Base-by-base conservation (phyloP, 2,329 filamentous ascomycete species). In the Pezizomycotina sp. region DNA sequence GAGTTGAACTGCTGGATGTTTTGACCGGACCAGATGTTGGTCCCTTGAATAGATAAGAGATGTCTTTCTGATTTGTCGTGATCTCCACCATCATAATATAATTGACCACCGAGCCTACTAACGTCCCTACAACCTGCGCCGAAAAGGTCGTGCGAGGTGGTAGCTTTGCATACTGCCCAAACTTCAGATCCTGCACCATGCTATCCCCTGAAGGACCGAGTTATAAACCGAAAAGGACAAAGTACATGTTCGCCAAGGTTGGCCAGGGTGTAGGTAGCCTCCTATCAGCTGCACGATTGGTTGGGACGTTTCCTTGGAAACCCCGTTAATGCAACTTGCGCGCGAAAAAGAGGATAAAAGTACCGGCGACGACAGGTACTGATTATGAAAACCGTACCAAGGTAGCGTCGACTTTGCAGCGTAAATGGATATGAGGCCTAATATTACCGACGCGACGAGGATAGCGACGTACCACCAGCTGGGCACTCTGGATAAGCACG, bases 1-100 rank as follows among this genome's bases (percentile, higher is more conserved):
- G 60, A 58, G 44, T 66, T 66, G 54, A 58, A 61, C 2, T 55
- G 53, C 46, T 67, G 63, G 2, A 65, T 54, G 25, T 60, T 58
- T 8, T 62, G 58, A 12, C 64, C 62, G 16, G 58, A 61, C 63
- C 63, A 66, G 26, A 63, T 58, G 41, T 58, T 60, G 31, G 54
- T 58, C 4, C 62, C 63, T 29, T 62, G 47, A 5, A 61, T 55
- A 12, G 57, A 53, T 5, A 53, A 43, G 1, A 65, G 52, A 63
- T 57, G 1, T 59, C 53, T 2, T 53, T 48, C 38, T 65, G 61
- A 37, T 60, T 58, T 4, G 53, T 48, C 1, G 64, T 57, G 35
- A 66, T 64, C 18, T 53, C 57, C 38, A 54, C 55, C 57, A 62
- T 62, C 51, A 65, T 59, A 14, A 59, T 52, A 36, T 59, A 65